Evolutionary conservation across 805 yeast genomes (phyloP).

Genomic region (Lipomyces yamanashiensis): DNA sequence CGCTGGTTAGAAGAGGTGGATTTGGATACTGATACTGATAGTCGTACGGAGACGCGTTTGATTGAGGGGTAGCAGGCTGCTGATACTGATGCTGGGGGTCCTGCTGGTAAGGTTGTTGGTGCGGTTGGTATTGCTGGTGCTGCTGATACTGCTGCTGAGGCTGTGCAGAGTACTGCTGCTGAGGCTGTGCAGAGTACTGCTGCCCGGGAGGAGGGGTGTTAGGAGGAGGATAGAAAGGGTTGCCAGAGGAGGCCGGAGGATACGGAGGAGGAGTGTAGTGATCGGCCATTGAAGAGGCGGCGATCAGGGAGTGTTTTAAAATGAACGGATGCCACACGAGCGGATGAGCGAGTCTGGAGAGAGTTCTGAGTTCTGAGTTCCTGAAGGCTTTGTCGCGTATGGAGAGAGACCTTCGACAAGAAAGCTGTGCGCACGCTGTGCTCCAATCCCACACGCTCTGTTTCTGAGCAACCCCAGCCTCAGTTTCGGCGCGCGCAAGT

Average conservation of each 20-base stretch:
- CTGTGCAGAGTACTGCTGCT: slow-evolving; percentile 2
- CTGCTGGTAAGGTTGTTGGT: slow-evolving; percentile 3
- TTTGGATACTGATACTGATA: not conserved
- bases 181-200: not conserved
- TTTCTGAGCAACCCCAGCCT: not conserved
- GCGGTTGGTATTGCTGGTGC: too few relatives aligned
- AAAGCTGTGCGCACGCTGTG: not conserved
- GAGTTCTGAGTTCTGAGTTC: too few relatives aligned
- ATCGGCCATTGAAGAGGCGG: slow-evolving; percentile 9
- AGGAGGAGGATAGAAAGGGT: not conserved
- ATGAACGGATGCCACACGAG: not conserved
- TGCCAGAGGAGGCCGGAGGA: not conserved
- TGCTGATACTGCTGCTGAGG: not conserved
- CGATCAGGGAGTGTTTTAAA: not conserved
- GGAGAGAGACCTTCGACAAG: too few relatives aligned
- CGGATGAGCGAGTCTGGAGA: too few relatives aligned
- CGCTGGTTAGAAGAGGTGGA: not conserved
- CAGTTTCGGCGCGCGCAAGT: not conserved
- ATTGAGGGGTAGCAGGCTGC: slow-evolving; percentile 1
- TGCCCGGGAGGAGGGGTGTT: not conserved
- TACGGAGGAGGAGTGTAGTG: not conserved
- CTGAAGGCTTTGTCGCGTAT: too few relatives aligned
- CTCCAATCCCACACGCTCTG: not conserved
- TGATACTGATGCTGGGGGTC: not conserved
- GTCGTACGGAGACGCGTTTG: not conserved